Base-by-base conservation (phyloP, 1,284 basidiomycete genomes). In the Moesziomyces sp. region DNA sequence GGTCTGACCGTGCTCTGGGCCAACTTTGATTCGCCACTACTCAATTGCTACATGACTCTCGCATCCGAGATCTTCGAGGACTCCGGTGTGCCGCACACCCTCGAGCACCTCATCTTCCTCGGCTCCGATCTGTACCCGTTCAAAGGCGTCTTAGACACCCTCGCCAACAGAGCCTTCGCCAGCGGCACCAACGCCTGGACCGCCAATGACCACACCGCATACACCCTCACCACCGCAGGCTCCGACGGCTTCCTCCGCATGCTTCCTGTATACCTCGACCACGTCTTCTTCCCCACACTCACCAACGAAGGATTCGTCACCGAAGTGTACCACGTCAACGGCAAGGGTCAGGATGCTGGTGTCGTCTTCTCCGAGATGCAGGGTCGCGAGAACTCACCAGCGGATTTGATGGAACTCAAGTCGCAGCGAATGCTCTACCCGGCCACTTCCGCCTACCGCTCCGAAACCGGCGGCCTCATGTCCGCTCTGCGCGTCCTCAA, bases 381-480 rank as follows among this genome's bases (percentile, higher is more conserved):
- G 86, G 97, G 94, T 42, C 89, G 96, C 50, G 92, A 99, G 86
- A 98, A 98, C 81, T 93, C 92, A 5, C 89, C 92, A 0, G 90
- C 89, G 14, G 94, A 97, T 86, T 87, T 97, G 45, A 95, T 98
- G 92, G 90, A 91, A 52, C 88, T 96, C 46, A 77, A 77, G 58
- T 73, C 69, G 23, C 81, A 83, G 68, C 90, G 91, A 24, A 85
- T 92, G 28, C 83, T 96, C 42, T 94, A 97, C 79, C 92, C 93
- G 24, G 85, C 88, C 52, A 89, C 88, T 9, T 98, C 92, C 74
- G 97, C 91, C 14, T 98, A 99, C 83, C 89, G 95, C 21, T 95
- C 93, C 81, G 97, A 99, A 86, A 98, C 96, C 0, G 97, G 97
- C 26, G 97, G 97, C 47, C 86, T 99, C 40, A 94, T 98, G 93